Conservation (phyloP, 257 asterid genomes). For the Jacaranda copaia region DNA sequence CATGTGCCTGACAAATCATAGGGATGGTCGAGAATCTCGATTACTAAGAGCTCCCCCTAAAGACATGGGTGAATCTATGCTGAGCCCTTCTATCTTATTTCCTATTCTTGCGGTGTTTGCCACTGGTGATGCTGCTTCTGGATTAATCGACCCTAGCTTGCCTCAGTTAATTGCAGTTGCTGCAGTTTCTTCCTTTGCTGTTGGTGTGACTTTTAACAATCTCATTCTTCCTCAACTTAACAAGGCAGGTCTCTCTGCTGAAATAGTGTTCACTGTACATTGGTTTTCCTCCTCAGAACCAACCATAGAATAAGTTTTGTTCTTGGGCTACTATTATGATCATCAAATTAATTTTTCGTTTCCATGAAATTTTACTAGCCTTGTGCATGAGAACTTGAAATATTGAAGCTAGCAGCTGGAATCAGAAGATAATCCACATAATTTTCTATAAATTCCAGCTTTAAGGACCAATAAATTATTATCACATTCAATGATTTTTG, state of each 20-base stretch:
- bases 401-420: background rate
- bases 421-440: background rate
- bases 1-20: conserved; percentile 85
- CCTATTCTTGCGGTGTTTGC: conserved; percentile 76
- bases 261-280: conserved; percentile 15
- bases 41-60: conserved; percentile 82
- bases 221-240: conserved; percentile 72
- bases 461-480: conserved; percentile 6
- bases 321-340: background rate
- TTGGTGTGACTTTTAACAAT: conserved; percentile 72
- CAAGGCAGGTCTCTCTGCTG: conserved; percentile 61
- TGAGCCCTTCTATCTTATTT: conserved; percentile 72
- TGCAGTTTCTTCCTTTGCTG: conserved; percentile 73
- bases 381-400: conserved; percentile 2
- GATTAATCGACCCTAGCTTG: conserved; percentile 83
- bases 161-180: conserved; percentile 80
- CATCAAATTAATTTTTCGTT: background rate
- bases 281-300: background rate
- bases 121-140: conserved; percentile 93
- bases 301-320: background rate
- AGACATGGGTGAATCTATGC: conserved; percentile 54
- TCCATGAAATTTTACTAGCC: conserved; percentile 13
- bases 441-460: conserved; percentile 7
- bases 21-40: conserved; percentile 84
- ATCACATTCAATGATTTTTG: background rate